Evolutionary conservation across 1,284 basidiomycete genomes (phyloP), one percentile per base, ranked within the genome.

Genomic region (Ganoderma sp.): DNA sequence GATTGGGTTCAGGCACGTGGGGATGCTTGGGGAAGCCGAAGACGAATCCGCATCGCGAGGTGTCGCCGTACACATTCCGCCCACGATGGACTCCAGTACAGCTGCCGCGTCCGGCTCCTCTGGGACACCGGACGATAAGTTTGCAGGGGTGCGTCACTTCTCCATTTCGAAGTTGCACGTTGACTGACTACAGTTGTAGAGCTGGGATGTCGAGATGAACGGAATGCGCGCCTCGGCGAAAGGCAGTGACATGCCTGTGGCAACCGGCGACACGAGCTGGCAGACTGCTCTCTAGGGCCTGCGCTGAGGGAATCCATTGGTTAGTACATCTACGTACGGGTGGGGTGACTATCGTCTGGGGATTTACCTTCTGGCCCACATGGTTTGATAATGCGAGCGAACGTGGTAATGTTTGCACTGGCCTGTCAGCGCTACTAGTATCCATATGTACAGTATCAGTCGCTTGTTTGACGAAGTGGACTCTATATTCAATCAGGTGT

Each of bases 191-290:
- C 4, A 10, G 9, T 19, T 50, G 25, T 22, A 65, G 64, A 61
- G 25, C n/a, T 65, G 64, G 64, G 64, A 65, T 28, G 42, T 65
- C 8, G 64, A 65, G 64, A 52, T 65, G 64, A 61, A 61, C 58
- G 37, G 12, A 17, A 32, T 64, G 8, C 63, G 14, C 9, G 3
- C 41, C 7, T 34, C 32, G 3, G 15, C 32, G 15, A 56, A 56
- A 28, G 19, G 8, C 15, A 19, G 7, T 34, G 28, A 34, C 15
- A 15, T 34, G 28, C 54, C 32, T 34, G 12, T 28, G 25, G 25
- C 54, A 17, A 2, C 22, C 19, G 32, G 32, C 17, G 54, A 56
- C 14, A 19, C 54, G 12, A 19, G 7, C 19, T 56, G 32, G 32
- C 5, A 34, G 6, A 34, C 25, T 19, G 32, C 17, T 28, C 32